These are phyloP conservation scores for Dorcoceras hygrometricum DNA, from an alignment of 257 asterid species.

Conservation along the genomic window DNA sequence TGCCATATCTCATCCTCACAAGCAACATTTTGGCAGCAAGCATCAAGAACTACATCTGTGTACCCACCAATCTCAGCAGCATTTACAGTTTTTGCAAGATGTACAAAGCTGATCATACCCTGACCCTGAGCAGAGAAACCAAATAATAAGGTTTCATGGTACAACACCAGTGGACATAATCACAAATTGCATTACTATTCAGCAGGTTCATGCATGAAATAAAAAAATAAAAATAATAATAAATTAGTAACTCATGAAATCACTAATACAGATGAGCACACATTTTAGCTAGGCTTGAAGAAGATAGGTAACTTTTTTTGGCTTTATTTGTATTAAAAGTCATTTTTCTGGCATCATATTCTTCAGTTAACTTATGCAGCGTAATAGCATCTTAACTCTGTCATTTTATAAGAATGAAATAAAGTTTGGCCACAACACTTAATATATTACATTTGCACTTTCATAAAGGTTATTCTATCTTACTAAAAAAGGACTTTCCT, in stretches of 20 bases:
- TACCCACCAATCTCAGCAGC: conserved; percentile 73
- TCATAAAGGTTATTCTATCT: too few species aligned
- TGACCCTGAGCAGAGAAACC: conserved; percentile 56
- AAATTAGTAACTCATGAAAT: not conserved
- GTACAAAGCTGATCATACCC: conserved; percentile 83
- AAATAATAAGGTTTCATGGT: conserved; percentile 20
- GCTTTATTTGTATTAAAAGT: not conserved
- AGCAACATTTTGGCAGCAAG: conserved; percentile 87
- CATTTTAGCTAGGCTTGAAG: not conserved
- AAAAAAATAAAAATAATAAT: not conserved
- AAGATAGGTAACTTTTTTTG: not conserved
- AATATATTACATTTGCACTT: too few species aligned
- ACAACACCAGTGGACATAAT: conserved; percentile 1
- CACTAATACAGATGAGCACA: not conserved
- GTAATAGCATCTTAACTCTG: not conserved
- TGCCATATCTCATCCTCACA: conserved; percentile 82
- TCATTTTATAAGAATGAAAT: not conserved
- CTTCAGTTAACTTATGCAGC: not conserved
- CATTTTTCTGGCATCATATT: conserved; percentile 3
- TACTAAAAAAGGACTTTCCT: too few species aligned
- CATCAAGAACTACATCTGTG: conserved; percentile 85
- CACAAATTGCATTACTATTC: conserved; percentile 8
- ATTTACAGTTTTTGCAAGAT: conserved; percentile 58
- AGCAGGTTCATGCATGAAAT: not conserved
- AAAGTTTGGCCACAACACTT: too few species aligned